Evolutionary conservation across 441 rosid genomes (phyloP).

Genomic region (Gossypium davidsonii): DNA sequence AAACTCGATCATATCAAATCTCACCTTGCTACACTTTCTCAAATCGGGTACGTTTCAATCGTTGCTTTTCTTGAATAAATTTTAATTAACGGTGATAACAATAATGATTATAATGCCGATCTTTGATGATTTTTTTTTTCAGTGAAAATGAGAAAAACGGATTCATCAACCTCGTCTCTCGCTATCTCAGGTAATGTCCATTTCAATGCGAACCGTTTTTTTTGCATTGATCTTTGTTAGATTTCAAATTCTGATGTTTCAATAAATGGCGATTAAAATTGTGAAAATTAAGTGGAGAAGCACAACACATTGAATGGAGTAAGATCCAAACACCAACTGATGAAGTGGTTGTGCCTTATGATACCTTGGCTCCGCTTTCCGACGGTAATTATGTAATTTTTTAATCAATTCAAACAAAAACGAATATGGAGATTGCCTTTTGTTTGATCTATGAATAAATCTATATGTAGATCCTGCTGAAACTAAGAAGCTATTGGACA

Average conservation of each 20-base stretch:
- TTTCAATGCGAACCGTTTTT: background rate
- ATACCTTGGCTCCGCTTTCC: constrained; percentile 48
- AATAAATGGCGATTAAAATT: background rate
- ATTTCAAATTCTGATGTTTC: background rate
- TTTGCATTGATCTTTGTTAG: background rate
- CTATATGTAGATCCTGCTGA: constrained; percentile 35
- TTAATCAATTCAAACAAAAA: background rate
- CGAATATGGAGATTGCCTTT: background rate
- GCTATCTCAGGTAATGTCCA: constrained; percentile 60
- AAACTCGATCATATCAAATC: constrained; percentile 57
- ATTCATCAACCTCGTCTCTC: constrained; percentile 74
- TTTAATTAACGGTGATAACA: background rate
- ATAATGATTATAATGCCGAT: background rate
- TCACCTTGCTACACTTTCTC: constrained; percentile 54
- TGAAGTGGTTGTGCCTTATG: constrained; percentile 82
- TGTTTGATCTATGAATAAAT: background rate
- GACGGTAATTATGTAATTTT: constrained; percentile 31
- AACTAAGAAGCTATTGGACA: constrained; percentile 57
- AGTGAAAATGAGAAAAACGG: constrained; percentile 79
- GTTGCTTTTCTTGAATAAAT: background rate
- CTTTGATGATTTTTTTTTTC: constrained; percentile 10
- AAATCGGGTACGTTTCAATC: constrained; percentile 48
- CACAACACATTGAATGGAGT: constrained; percentile 84
- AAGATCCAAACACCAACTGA: constrained; percentile 93
- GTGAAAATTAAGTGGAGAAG: constrained; percentile 58